Evolutionary conservation across 2,329 filamentous ascomycete species (phyloP).

Genomic region (Fusarium sp.): DNA sequence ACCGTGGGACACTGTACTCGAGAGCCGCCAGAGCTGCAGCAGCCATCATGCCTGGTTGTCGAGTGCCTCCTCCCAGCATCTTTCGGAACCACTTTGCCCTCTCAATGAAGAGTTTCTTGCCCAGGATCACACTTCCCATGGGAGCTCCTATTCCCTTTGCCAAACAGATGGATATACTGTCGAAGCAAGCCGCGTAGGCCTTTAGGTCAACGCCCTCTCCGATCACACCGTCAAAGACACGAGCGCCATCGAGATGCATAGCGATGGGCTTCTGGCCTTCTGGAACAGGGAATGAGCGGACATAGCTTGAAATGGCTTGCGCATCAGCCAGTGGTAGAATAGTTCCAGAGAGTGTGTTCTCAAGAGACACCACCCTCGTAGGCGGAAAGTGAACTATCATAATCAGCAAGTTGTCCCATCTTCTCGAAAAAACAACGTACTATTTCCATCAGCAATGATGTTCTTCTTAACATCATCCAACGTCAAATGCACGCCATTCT

Average conservation of each 20-base stretch:
- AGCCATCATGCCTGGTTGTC: conserved; percentile 79
- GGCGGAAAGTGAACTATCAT: conserved; percentile 83
- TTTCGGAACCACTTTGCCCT: conserved; percentile 67
- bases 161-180: conserved; percentile 82
- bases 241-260: conserved; percentile 82
- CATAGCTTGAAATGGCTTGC: conserved; percentile 77
- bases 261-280: conserved; percentile 66
- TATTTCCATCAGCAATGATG: conserved; percentile 49
- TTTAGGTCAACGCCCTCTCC: conserved; percentile 75
- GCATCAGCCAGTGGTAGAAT: conserved; percentile 81
- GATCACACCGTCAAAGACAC: conserved; percentile 82
- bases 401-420: conserved; percentile 42
- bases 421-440: conserved; percentile 20
- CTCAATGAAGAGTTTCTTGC: conserved; percentile 55
- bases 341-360: conserved; percentile 84
- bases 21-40: conserved; percentile 78
- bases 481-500: conserved; percentile 79
- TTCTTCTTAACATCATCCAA: conserved; percentile 76
- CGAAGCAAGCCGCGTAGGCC: conserved; percentile 76
- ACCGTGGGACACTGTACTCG: conserved; percentile 42
- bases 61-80: conserved; percentile 78
- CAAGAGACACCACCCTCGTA: conserved; percentile 82
- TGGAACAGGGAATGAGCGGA: conserved; percentile 59
- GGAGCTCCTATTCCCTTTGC: conserved; percentile 85
- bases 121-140: conserved; percentile 80